These are phyloP conservation scores for Arachis stenosperma DNA, from an alignment of 306 rosid species.

Conservation along the genomic window DNA sequence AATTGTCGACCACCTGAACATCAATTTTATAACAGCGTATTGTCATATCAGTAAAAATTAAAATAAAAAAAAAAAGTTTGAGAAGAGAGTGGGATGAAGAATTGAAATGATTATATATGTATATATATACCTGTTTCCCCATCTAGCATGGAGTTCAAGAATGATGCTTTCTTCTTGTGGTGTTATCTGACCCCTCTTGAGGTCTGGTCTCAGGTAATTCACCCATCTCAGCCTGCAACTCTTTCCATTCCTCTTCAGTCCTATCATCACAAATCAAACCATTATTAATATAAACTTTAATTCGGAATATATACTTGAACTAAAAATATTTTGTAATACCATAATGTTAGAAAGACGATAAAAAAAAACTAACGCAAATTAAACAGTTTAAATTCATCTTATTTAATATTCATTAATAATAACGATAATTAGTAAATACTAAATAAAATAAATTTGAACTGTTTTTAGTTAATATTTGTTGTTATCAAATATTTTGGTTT, in stretches of 20 bases:
- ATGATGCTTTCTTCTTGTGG: constrained; percentile 93
- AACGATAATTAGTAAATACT: neutral
- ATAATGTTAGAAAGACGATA: no score
- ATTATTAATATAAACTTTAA: no score
- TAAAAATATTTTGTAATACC: no score
- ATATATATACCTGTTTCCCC: constrained; percentile 81
- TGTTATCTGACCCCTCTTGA: constrained; percentile 65
- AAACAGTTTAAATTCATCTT: no score
- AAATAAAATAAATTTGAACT: no score
- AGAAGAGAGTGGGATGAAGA: neutral
- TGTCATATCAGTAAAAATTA: no score
- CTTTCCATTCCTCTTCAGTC: constrained; percentile 87
- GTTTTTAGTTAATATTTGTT: no score
- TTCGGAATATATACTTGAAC: no score
- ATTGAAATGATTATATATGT: neutral
- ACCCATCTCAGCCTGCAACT: constrained; percentile 96
- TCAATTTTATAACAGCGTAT: no score
- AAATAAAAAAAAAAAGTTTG: constrained; percentile 8
- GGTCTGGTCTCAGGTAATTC: constrained; percentile 85
- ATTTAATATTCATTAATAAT: no score
- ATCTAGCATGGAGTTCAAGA: constrained; percentile 89
- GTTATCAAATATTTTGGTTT: neutral
- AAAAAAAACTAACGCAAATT: no score
- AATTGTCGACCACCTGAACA: constrained; percentile 86
- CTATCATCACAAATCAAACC: constrained; percentile 42